phyloP scores from a whole-genome alignment of 1,139 yeast species.

The Debaryomycetaceae sp. region DNA sequence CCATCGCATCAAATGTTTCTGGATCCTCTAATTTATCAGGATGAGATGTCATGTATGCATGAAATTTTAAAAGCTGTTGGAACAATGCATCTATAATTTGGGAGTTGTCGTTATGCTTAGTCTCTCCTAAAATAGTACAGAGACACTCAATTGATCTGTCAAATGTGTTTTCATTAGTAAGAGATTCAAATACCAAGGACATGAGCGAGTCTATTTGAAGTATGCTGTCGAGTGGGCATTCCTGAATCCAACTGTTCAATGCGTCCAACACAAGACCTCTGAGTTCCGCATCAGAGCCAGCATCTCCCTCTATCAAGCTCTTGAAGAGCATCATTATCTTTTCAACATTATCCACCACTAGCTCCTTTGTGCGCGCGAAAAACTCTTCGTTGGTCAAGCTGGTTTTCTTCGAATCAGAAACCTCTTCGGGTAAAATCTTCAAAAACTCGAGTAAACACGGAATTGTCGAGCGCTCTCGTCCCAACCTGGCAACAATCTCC shows the following conservation, averaged over 20 bases:
- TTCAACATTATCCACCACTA: constrained; percentile 66
- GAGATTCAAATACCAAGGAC: constrained; percentile 64
- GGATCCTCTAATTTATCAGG: constrained; percentile 53
- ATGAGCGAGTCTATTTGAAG: constrained; percentile 62
- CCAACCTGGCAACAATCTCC: constrained; percentile 60
- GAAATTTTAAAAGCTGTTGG: constrained; percentile 61
- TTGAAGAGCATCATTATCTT: constrained; percentile 62
- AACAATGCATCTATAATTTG: constrained; percentile 66
- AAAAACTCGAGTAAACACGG: constrained; percentile 63
- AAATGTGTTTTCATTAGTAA: constrained; percentile 63
- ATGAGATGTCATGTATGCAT: constrained; percentile 40
- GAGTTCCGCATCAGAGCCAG: constrained; percentile 9
- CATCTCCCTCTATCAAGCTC: constrained; percentile 36
- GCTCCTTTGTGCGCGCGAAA: constrained; percentile 55
- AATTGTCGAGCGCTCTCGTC: constrained; percentile 19
- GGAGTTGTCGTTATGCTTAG: constrained; percentile 66
- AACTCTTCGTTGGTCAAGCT: constrained; percentile 83
- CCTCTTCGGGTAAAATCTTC: constrained; percentile 87
- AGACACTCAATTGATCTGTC: constrained; percentile 89
- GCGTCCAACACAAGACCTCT: constrained; percentile 61
- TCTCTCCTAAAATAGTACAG: constrained; percentile 73
- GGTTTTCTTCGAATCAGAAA: constrained; percentile 71
- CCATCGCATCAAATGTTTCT: constrained; percentile 68
- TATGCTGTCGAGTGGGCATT: constrained; percentile 69
- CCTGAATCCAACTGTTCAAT: constrained; percentile 86